phyloP scores from a whole-genome alignment of 148 eudicot species.

The Talinum fruticosum region DNA sequence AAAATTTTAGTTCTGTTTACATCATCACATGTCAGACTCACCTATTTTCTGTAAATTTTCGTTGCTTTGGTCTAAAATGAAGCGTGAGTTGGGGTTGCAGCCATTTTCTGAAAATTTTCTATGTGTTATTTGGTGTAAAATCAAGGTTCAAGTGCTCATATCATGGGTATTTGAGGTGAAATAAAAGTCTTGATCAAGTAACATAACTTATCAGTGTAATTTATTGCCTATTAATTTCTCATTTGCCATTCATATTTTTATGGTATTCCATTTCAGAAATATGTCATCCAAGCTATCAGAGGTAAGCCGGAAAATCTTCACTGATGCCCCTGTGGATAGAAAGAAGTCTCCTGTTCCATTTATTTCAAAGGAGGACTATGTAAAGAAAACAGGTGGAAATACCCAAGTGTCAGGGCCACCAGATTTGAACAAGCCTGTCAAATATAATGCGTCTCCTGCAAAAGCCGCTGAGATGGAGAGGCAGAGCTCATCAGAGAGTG shows the following conservation, averaged over 20 bases:
- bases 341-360: slow-evolving; percentile 23
- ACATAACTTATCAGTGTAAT: background rate
- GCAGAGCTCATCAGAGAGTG: slow-evolving; percentile 60
- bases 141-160: background rate
- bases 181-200: background rate
- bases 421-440: slow-evolving; percentile 42
- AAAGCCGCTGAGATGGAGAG: slow-evolving; percentile 81
- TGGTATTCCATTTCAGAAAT: slow-evolving; percentile 42
- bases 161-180: background rate
- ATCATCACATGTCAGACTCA: background rate
- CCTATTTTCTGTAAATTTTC: background rate
- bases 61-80: too few species aligned
- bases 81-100: too few species aligned
- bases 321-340: slow-evolving; percentile 24
- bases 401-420: slow-evolving; percentile 23
- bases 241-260: slow-evolving; percentile 10
- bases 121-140: background rate
- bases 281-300: slow-evolving; percentile 52
- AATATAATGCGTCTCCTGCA: slow-evolving; percentile 83
- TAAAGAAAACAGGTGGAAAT: slow-evolving; percentile 30
- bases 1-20: background rate
- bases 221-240: background rate
- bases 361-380: slow-evolving; percentile 32
- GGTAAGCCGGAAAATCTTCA: slow-evolving; percentile 30
- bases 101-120: too few species aligned